These are phyloP conservation scores for Xanthoconium separans DNA, from an alignment of 1,284 basidiomycete genomes.

Conservation along the genomic window DNA sequence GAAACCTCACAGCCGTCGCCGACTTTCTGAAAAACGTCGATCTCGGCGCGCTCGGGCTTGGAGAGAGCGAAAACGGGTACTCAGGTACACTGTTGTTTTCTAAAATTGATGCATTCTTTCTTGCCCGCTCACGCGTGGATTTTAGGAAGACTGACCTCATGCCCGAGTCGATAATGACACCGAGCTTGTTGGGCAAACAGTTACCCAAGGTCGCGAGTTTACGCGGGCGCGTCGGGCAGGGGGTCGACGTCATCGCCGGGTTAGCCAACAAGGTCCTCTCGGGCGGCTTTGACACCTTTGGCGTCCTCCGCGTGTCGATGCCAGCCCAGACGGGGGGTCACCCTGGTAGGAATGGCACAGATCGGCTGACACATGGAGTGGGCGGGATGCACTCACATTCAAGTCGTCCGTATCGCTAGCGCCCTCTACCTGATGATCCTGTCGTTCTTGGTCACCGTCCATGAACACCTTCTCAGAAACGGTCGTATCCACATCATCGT, in stretches of 20 bases:
- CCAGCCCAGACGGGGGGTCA: slow-evolving; percentile 33
- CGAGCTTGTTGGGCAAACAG: slow-evolving; percentile 10
- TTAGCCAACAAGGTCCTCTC: slow-evolving; percentile 84
- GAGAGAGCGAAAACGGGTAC: slow-evolving; percentile 59
- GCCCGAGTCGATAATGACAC: slow-evolving; percentile 22
- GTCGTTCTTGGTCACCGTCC: no score
- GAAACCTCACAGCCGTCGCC: slow-evolving; percentile 87
- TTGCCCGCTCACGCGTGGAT: background rate
- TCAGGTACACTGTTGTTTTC: slow-evolving; percentile 40
- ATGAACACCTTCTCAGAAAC: no score
- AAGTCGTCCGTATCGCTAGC: no score
- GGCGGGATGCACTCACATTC: slow-evolving; percentile 39
- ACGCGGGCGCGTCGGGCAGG: slow-evolving; percentile 77
- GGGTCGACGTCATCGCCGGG: slow-evolving; percentile 79
- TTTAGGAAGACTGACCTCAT: slow-evolving; percentile 64
- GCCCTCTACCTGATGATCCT: no score
- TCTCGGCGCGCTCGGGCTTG: slow-evolving; percentile 76
- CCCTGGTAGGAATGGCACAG: slow-evolving; percentile 37
- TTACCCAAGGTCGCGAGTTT: slow-evolving; percentile 51
- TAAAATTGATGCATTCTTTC: background rate
- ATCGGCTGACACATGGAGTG: slow-evolving; percentile 68
- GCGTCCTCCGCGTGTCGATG: slow-evolving; percentile 70
- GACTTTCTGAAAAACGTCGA: slow-evolving; percentile 94
- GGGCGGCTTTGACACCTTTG: slow-evolving; percentile 83
- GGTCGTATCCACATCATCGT: no score